phyloP scores from a whole-genome alignment of 1,284 basidiomycete genomes.

The Microbotryum lychnidis-dioicae region DNA sequence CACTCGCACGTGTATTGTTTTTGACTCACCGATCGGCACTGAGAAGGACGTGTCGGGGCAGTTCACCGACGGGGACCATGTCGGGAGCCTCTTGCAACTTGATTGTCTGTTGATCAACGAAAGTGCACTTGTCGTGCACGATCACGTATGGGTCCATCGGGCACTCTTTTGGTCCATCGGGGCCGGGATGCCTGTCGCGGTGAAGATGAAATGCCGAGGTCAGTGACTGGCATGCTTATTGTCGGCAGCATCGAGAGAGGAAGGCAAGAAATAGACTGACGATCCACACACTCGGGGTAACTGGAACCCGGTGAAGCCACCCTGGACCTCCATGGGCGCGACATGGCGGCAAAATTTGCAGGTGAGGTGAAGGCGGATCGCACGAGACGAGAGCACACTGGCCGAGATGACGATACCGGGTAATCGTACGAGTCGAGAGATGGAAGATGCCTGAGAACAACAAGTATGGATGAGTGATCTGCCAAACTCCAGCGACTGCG shows the following conservation, averaged over 20 bases:
- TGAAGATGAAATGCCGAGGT: conserved; percentile 37
- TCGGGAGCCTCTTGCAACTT: conserved; percentile 99
- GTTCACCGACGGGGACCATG: conserved; percentile 98
- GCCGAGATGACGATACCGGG: conserved; percentile 98
- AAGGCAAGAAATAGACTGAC: conserved; percentile 34
- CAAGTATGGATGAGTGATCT: neutral
- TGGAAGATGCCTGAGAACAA: conserved; percentile 60
- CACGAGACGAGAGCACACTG: conserved; percentile 84
- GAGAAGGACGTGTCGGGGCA: conserved; percentile 90
- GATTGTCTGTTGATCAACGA: conserved; percentile 91
- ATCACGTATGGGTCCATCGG: conserved; percentile 94
- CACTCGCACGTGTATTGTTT: neutral
- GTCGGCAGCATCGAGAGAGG: neutral
- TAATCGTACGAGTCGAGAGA: conserved; percentile 91
- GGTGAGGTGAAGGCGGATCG: conserved; percentile 83
- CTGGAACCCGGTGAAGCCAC: conserved; percentile 78
- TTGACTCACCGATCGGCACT: conserved; percentile 62
- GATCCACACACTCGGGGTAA: conserved; percentile 79
- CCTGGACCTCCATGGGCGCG: conserved; percentile 70
- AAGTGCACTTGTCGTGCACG: conserved; percentile 86
- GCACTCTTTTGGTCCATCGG: conserved; percentile 75
- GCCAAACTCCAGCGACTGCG: neutral
- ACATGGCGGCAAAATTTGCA: conserved; percentile 82
- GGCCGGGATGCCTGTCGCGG: conserved; percentile 34
- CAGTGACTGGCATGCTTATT: neutral